Base-by-base conservation (phyloP, 2,329 filamentous ascomycete species). In the Hypoxylon rubiginosum region DNA sequence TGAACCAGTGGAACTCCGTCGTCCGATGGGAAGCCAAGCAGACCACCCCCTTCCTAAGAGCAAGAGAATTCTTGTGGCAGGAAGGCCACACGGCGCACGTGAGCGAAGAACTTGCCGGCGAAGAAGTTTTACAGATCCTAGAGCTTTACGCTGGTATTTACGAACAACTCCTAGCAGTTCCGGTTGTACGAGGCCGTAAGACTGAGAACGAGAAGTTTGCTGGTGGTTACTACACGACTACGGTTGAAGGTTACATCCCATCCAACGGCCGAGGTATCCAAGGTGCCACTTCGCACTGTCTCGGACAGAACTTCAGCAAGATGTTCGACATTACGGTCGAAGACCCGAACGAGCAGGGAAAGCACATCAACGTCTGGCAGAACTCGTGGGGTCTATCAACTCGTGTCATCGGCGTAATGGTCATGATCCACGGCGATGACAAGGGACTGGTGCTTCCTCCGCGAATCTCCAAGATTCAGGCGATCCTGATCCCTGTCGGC, bases 251-350 rank as follows among this genome's bases (percentile, higher is more conserved):
- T 34, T 99, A 97, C 80, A 97, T 99, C 72, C 94, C 96, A 36
- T 90, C 93, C 67, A 98, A 97, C 70, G 96, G 96, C 24, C 92
- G 96, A 78, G 96, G 96, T 79, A 98, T 99, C 66, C 96, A 99
- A 82, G 96, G 94, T 71, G 96, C 90, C 57, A 99, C 96, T 43
- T 97, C 93, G 56, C 96, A 99, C 84, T 93, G 72, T 74, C 86
- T 99, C 8, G 96, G 96, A 57, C 96, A 99, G 82, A 97, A 99
- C 83, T 99, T 99, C 83, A 94, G 91, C 79, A 97, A 97, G 83
- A 99, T 99, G 94, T 99, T 98, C 79, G 92, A 96, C 80, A 98
- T 99, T 79, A 97, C 92, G 0, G 93, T 99, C 30, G 95, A 99
- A 80, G 94, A 99, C 77, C 96, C 96, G 24, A 84, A 85, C 65